These are phyloP conservation scores for Dictyostelium citrinum DNA, from an alignment of 78 protist genomes.

Conservation along the genomic window DNA sequence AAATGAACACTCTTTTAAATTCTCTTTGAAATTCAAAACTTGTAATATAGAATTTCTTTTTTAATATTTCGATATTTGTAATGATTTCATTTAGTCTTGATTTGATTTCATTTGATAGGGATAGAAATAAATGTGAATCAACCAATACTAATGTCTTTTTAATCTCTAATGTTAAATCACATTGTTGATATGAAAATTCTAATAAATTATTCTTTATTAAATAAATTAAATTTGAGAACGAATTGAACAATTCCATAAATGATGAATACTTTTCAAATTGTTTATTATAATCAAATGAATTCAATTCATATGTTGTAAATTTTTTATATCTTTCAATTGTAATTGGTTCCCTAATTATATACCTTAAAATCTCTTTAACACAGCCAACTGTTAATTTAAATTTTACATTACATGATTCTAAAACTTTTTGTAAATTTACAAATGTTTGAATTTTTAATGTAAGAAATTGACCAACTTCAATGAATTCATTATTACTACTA, in stretches of 20 bases:
- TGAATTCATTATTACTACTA: not conserved
- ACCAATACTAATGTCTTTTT: no score
- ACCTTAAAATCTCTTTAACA: not conserved
- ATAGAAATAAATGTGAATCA: not conserved
- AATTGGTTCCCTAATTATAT: not conserved
- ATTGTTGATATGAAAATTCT: not conserved
- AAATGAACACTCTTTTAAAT: not conserved
- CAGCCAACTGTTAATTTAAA: not conserved
- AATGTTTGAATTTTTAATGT: not conserved
- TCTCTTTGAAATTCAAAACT: not conserved
- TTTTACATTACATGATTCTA: not conserved
- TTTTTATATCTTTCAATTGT: not conserved
- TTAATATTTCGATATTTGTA: not conserved
- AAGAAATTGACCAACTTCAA: not conserved
- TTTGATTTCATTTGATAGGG: not conserved
- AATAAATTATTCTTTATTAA: no score
- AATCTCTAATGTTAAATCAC: not conserved
- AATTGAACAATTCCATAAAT: not conserved
- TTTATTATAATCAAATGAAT: not conserved
- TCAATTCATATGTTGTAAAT: not conserved
- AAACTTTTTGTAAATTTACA: not conserved
- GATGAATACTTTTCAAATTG: not conserved
- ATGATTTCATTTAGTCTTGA: not conserved
- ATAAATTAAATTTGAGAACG: not conserved
- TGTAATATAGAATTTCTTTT: not conserved